Evolutionary conservation across 305 asterid genomes (phyloP).

Genomic region (Fraxinus platypoda): DNA sequence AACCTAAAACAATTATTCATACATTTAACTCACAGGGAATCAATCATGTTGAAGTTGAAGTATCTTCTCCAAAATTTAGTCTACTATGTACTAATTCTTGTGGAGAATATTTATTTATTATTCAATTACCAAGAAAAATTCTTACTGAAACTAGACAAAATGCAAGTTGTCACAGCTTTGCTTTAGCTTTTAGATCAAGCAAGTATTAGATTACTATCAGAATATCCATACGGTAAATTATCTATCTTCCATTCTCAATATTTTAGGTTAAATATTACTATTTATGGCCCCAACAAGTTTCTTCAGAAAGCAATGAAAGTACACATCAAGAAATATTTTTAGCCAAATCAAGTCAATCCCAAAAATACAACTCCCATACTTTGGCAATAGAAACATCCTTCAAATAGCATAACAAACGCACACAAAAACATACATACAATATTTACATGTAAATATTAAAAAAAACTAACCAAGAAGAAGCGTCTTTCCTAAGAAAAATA

Average conservation of each 20-base stretch:
- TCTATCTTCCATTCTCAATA: background rate
- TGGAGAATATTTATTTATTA: background rate
- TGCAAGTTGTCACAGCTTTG: background rate
- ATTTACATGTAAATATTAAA: background rate
- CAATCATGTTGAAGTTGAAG: background rate
- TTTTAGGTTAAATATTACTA: background rate
- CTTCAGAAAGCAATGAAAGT: background rate
- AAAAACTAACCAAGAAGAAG: background rate
- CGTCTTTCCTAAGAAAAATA: background rate
- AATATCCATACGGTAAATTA: background rate
- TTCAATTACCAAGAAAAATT: background rate
- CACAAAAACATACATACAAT: background rate
- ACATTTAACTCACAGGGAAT: background rate
- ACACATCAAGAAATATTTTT: background rate
- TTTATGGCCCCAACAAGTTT: background rate
- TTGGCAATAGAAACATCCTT: background rate
- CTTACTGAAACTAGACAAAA: background rate
- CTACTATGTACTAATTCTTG: background rate
- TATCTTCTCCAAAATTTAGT: background rate
- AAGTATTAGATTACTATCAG: background rate
- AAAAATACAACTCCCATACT: background rate
- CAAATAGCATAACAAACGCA: background rate
- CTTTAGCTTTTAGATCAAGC: background rate
- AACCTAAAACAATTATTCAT: background rate
- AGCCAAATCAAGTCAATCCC: background rate